Evolutionary conservation across 805 yeast genomes (phyloP).

Genomic region (Wickerhamiella brachini): DNA sequence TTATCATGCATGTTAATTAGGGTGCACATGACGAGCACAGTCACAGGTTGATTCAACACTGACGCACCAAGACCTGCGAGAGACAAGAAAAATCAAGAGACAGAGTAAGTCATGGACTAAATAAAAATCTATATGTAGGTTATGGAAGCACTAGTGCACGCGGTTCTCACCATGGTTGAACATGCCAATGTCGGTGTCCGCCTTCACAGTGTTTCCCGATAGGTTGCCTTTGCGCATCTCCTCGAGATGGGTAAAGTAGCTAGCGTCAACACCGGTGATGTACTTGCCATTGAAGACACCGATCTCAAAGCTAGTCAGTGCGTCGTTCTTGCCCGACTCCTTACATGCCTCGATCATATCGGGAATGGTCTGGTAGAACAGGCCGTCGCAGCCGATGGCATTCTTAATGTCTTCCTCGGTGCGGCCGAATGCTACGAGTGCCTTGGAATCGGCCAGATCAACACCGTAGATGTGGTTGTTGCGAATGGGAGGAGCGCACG

Average conservation of each 20-base stretch:
- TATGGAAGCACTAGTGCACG: too few species aligned
- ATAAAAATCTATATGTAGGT: background rate
- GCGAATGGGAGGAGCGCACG: constrained; percentile 97
- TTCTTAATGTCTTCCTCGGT: constrained; percentile 60
- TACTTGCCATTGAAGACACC: constrained; percentile 95
- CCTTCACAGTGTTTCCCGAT: constrained; percentile 41
- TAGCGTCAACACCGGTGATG: constrained; percentile 85
- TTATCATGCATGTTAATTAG: too few species aligned
- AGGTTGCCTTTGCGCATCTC: constrained; percentile 66
- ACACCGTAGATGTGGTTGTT: constrained; percentile 94
- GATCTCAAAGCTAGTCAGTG: constrained; percentile 62
- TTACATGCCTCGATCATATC: constrained; percentile 75
- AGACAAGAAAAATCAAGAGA: too few species aligned
- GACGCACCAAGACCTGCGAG: too few species aligned
- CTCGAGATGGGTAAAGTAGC: constrained; percentile 71
- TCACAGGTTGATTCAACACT: too few species aligned
- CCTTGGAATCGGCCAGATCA: constrained; percentile 89
- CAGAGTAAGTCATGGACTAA: background rate
- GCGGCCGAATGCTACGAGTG: constrained; percentile 76
- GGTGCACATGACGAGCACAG: too few species aligned
- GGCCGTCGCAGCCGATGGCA: constrained; percentile 79
- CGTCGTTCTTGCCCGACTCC: constrained; percentile 16
- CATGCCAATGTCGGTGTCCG: constrained; percentile 58
- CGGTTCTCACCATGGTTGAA: constrained; percentile 43
- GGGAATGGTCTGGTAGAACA: constrained; percentile 72